Evolutionary conservation across 2,329 filamentous ascomycete genomes (phyloP).

Genomic region (Cyclaneusma minus): DNA sequence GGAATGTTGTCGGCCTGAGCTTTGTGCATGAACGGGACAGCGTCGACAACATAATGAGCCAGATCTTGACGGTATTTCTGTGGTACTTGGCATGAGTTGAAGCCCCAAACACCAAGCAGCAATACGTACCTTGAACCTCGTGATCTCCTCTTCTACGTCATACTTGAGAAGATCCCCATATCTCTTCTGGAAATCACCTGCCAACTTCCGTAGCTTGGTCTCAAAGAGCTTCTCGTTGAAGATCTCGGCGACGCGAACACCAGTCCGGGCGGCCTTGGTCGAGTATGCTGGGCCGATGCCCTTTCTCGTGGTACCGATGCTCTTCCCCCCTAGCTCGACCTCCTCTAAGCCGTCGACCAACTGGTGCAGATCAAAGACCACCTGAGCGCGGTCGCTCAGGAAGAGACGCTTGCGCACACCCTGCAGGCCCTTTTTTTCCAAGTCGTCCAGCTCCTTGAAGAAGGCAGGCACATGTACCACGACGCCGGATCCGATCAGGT

Average conservation of each 20-base stretch:
- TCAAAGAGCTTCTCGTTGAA: constrained; percentile 54
- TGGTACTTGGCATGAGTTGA: too few relatives aligned
- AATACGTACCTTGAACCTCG: constrained; percentile 31
- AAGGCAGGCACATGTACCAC: constrained; percentile 53
- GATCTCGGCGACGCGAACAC: constrained; percentile 50
- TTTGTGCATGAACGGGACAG: constrained; percentile 44
- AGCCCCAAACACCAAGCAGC: neutral
- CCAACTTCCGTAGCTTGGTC: constrained; percentile 45
- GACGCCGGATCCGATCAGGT: constrained; percentile 57
- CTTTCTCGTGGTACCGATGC: constrained; percentile 28
- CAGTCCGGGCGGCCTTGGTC: constrained; percentile 46
- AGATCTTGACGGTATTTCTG: constrained; percentile 38
- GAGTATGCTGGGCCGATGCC: constrained; percentile 40
- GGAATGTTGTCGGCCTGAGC: constrained; percentile 42
- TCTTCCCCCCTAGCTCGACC: constrained; percentile 26
- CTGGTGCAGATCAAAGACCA: constrained; percentile 50
- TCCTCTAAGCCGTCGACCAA: constrained; percentile 56
- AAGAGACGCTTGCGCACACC: constrained; percentile 42
- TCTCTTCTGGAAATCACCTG: constrained; percentile 46
- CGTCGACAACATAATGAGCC: constrained; percentile 48
- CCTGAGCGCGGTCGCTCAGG: constrained; percentile 36
- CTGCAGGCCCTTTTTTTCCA: constrained; percentile 42
- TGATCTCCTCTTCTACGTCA: constrained; percentile 56
- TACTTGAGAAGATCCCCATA: constrained; percentile 51
- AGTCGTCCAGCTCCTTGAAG: constrained; percentile 46